Base-by-base conservation (phyloP, 2,329 filamentous ascomycete species). In the Monosporascus sp. region DNA sequence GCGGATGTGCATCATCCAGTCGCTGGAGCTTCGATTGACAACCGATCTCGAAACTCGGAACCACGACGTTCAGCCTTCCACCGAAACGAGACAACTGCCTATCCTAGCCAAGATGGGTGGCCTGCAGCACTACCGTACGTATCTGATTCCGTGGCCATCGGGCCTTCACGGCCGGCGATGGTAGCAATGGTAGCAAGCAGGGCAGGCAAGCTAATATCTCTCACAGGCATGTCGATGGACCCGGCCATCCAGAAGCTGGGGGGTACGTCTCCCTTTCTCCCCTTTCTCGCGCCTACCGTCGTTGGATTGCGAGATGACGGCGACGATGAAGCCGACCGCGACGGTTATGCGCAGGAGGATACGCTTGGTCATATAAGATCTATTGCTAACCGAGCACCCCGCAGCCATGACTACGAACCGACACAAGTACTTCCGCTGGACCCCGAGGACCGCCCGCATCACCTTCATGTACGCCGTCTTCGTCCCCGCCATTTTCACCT, bases 371-470 rank as follows among this genome's bases (percentile, higher is more conserved):
- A 14, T 20, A 40, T n/a, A 8, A 37, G 31, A 41, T n/a, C 18
- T 31, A 11, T 14, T 1, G 41, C 51, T 22, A 50, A 65, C 68
- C 22, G 43, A 20, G 37, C 22, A 20, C 35, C 50, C 48, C 46
- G 63, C 66, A 96, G 92, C 88, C 71, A 89, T 97, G 85, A 84
- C 81, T 67, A 78, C 82, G 67, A 91, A 89, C 78, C 88, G 94
- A 61, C 87, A 92, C 82, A 91, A 91, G 76, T 96, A 90, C 82
- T 99, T 97, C 82, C 84, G 91, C 72, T 97, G 91, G 90, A 97
- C 88, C 37, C 82, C 85, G 50, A 81, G 88, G 66, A 96, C 91
- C 46, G 91, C 90, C 31, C 85, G 83, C 75, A 73, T 97, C 66
- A 86, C 87, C 5, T 84, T 97, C 68, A 78, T 87, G 59, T 97